Evolutionary conservation across 2,329 filamentous ascomycete genomes (phyloP), one percentile per base, ranked within the genome.

Genomic region (Fusarium sp.): DNA sequence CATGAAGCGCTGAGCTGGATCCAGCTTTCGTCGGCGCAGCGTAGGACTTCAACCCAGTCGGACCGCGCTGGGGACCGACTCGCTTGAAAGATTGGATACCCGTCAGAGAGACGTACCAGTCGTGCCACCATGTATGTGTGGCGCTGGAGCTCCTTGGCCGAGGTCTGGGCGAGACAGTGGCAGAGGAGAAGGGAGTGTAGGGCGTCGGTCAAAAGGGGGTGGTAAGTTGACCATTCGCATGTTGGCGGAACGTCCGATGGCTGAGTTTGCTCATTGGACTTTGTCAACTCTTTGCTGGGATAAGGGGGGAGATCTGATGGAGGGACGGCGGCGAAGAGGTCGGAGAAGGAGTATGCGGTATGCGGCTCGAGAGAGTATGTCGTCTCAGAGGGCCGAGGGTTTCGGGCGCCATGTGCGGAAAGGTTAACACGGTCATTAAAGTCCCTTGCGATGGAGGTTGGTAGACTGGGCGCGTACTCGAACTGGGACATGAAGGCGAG

Each of bases 81-180:
- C 1, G 89, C 85, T 67, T 94, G 89, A 75, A 97, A 95, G 49
- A 95, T 87, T 0, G 93, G 93, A 72, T 93, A 94, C 6, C 92
- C 93, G 73, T 96, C 92, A 49, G 88, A 89, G 24, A 96, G 85
- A 21, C 92, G 87, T 6, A 88, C 86, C 3, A 96, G 84, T 7
- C 93, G 89, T 17, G 93, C 92, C 6, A 91, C 93, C 86, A 94
- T 96, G 81, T 94, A 86, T 1, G 92, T 92, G 76, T 96, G 92
- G 36, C 93, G 91, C 50, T 90, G 87, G 34, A 94, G 86, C 77
- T 96, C 93, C 72, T 92, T 93, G 13, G 88, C 79, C 0, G 92
- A 92, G 1, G 93, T 97, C 78, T 95, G 93, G 9, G 93, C 81
- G 11, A 97, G 87, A n/a, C 88, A 87, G 78, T 97, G 93, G 70